These are phyloP conservation scores for Myxozyma neglecta DNA, from an alignment of 805 yeast species.

Conservation along the genomic window DNA sequence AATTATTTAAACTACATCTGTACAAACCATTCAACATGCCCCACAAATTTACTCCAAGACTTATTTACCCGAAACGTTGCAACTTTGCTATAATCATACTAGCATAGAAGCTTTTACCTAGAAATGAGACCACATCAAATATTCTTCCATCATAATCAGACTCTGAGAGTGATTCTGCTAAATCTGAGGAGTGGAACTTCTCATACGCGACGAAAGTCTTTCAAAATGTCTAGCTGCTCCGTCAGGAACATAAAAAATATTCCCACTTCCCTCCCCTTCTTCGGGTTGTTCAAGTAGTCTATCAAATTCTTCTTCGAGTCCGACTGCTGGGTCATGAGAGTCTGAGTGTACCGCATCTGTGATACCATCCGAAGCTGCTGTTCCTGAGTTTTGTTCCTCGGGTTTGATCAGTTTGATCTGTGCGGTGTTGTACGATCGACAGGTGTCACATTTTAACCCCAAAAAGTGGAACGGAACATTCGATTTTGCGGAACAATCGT, in stretches of 20 bases:
- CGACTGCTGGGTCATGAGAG: not conserved
- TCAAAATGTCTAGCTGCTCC: slow-evolving; percentile 9
- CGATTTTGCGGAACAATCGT: slow-evolving; percentile 85
- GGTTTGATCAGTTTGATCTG: slow-evolving; percentile 71
- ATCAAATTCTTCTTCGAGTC: not conserved
- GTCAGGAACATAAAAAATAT: slow-evolving; percentile 9
- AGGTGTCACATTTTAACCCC: slow-evolving; percentile 84
- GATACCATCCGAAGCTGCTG: not conserved
- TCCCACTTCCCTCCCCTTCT: slow-evolving; percentile 15
- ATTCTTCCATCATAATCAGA: no score
- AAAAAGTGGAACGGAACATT: slow-evolving; percentile 74
- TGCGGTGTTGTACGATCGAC: slow-evolving; percentile 83
- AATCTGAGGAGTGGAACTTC: slow-evolving; percentile 2
- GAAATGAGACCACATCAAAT: no score
- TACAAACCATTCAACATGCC: no score
- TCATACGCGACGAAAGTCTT: slow-evolving; percentile 11
- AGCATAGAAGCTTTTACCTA: no score
- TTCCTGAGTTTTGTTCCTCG: slow-evolving; percentile 47
- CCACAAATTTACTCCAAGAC: no score
- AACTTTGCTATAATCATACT: no score
- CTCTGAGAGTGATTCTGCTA: not conserved
- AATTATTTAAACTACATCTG: no score
- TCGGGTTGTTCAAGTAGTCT: not conserved
- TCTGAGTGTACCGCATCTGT: not conserved
- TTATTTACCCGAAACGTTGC: no score